Evolutionary conservation across 2,329 filamentous ascomycete species (phyloP), one percentile per base, ranked within the genome.

Genomic region (Verticillium nubilum): DNA sequence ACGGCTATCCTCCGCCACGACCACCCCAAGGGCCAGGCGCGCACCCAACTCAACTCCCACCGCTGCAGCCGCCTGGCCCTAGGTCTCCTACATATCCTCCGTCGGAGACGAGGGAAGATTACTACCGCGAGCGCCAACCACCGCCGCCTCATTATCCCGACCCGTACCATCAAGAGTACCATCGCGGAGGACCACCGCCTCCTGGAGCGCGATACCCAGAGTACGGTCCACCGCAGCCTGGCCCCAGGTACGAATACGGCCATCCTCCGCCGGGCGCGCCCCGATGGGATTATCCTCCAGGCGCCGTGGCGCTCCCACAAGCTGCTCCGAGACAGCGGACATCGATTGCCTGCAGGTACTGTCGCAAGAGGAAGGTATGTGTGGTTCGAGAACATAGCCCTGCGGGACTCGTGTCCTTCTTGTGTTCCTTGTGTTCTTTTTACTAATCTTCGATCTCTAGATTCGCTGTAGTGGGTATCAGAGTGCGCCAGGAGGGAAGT

Each of bases 391-490:
- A 23, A 2, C n/a, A n/a, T n/a, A n/a, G n/a, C n/a, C n/a, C n/a
- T n/a, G n/a, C n/a, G n/a, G n/a, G 35, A 10, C 15, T 42, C 23
- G 5, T 28, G 12, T 23, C 12, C 17, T 17, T 29, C 31, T 9
- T 27, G 15, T 42, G 58, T 60, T n/a, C 1, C 3, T 23, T 31
- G 26, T 31, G 7, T 5, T 31, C 29, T 5, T 31, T 12, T 12
- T 56, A 61, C 67, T 73, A 63, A 75, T 60, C 42, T 47, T 37
- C 52, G 12, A 9, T 7, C 25, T 47, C 19, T 60, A 86, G 83
- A 86, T 86, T 63, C 81, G 83, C 37, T 86, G 83, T 73, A 86
- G 82, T 62, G 83, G 83, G 28, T 85, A 85, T 63, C 79, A 83
- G 60, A 84, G 82, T 62, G 82, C 81, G 0, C 80, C 80, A 0